These are phyloP conservation scores for Fraxinus platypoda DNA, from an alignment of 305 asterid species.

Conservation along the genomic window DNA sequence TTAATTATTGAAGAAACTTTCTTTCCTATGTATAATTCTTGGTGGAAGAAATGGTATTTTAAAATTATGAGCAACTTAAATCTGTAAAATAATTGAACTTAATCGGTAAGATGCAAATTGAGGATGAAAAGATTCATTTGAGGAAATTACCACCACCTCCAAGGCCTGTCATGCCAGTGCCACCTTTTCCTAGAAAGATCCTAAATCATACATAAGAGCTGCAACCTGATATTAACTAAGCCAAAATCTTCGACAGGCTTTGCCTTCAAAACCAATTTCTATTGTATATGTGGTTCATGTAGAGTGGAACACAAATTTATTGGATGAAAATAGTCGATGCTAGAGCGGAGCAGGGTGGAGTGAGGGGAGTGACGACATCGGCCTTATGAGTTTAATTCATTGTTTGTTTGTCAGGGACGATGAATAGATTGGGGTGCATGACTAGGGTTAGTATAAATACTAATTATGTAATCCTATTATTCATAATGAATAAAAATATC, in stretches of 20 bases:
- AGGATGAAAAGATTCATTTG: not conserved
- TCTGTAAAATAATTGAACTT: not conserved
- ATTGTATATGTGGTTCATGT: too few relatives aligned
- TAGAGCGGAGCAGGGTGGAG: too few relatives aligned
- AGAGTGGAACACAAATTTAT: too few relatives aligned
- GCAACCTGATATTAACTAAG: slow-evolving; percentile 47
- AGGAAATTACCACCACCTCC: not conserved
- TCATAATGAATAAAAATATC: too few relatives aligned
- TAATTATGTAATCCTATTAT: too few relatives aligned
- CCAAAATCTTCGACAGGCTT: slow-evolving; percentile 58
- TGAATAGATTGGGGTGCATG: too few relatives aligned
- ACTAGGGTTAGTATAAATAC: too few relatives aligned
- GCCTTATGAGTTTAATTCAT: too few relatives aligned
- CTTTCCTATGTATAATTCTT: not conserved
- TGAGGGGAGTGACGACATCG: too few relatives aligned
- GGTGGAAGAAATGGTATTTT: not conserved
- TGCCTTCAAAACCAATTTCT: slow-evolving; percentile 38
- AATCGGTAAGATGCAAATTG: not conserved
- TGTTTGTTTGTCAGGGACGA: too few relatives aligned
- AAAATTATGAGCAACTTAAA: too few relatives aligned
- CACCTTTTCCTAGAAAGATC: slow-evolving; percentile 46
- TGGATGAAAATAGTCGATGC: too few relatives aligned
- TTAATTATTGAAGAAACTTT: not conserved
- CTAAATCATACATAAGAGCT: slow-evolving; percentile 59
- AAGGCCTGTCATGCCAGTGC: not conserved